Conservation (phyloP, 2,329 filamentous ascomycete genomes). For the Fusarium sp. region DNA sequence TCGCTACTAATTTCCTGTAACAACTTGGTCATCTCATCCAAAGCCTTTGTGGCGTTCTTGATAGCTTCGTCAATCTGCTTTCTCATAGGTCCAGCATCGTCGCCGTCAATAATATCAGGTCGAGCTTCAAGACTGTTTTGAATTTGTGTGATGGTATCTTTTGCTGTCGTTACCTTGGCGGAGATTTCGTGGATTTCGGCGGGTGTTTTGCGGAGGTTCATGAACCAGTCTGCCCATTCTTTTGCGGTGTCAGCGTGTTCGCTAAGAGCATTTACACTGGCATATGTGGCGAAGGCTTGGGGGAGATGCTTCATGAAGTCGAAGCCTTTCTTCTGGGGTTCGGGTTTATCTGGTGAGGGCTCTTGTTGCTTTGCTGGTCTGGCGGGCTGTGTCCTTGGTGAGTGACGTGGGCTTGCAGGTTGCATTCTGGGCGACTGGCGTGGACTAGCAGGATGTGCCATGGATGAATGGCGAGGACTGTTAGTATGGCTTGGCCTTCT, state of each 20-base stretch:
- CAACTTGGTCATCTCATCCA: slow-evolving; percentile 48
- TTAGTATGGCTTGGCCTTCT: neutral
- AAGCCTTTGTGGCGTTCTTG: slow-evolving; percentile 40
- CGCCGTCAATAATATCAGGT: slow-evolving; percentile 49
- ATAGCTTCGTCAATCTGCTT: slow-evolving; percentile 48
- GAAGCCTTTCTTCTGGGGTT: neutral
- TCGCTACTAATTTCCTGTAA: slow-evolving; percentile 46
- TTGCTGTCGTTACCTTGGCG: slow-evolving; percentile 44
- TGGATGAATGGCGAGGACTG: neutral
- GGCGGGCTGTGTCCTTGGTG: neutral
- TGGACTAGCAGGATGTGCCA: neutral
- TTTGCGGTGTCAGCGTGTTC: slow-evolving; percentile 49
- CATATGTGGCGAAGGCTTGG: slow-evolving; percentile 43
- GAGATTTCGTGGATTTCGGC: slow-evolving; percentile 47
- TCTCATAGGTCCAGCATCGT: slow-evolving; percentile 43
- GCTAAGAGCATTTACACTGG: slow-evolving; percentile 41
- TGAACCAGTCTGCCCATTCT: slow-evolving; percentile 51
- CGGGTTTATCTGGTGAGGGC: neutral
- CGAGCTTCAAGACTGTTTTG: slow-evolving; percentile 44
- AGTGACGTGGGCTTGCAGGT: neutral
- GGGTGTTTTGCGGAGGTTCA: slow-evolving; percentile 47
- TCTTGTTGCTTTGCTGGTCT: neutral
- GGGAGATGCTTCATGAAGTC: slow-evolving; percentile 43
- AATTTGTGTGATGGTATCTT: slow-evolving; percentile 49
- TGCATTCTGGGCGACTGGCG: neutral